A percentile compares a stretch with the other conserved stretches of the same genome.
phyloP scores from a whole-genome alignment of 345 rosid species.

The Rhizophora apiculata region DNA sequence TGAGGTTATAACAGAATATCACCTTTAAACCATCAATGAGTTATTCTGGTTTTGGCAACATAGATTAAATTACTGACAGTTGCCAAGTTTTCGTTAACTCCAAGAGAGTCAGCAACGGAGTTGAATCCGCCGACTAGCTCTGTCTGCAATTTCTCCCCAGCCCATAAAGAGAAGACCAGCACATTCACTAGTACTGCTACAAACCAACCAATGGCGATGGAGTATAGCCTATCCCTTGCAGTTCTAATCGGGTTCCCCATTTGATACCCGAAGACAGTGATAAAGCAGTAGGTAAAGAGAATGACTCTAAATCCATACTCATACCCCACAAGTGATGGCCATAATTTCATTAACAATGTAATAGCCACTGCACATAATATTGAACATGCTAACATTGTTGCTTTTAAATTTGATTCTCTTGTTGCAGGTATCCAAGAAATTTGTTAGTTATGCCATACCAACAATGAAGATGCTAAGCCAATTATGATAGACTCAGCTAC shows the following conservation, averaged over 20 bases:
- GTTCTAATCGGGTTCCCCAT: conserved; percentile 61
- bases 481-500: conserved; percentile 55
- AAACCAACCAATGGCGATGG: conserved; percentile 59
- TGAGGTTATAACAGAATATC: too few species aligned
- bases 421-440: neutral
- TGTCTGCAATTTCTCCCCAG: conserved; percentile 57
- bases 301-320: conserved; percentile 65
- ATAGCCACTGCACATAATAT: conserved; percentile 37
- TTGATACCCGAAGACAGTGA: conserved; percentile 56
- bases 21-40: too few species aligned
- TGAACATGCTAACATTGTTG: neutral
- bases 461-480: conserved; percentile 58
- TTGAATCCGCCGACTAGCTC: conserved; percentile 45
- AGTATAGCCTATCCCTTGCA: conserved; percentile 57
- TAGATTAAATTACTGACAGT: neutral
- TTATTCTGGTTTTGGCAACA: too few species aligned
- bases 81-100: conserved; percentile 34
- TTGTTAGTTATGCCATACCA: conserved; percentile 29
- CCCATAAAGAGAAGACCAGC: conserved; percentile 58
- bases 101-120: conserved; percentile 58
- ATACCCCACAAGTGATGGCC: conserved; percentile 62
- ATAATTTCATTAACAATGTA: conserved; percentile 59
- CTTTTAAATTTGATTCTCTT: neutral
- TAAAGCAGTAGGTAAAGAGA: conserved; percentile 62
- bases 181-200: conserved; percentile 66